Evolutionary conservation across 352 stramenopile species (phyloP), one percentile per base, ranked within the genome.

Genomic region (Phytophthora chlamydospora): DNA sequence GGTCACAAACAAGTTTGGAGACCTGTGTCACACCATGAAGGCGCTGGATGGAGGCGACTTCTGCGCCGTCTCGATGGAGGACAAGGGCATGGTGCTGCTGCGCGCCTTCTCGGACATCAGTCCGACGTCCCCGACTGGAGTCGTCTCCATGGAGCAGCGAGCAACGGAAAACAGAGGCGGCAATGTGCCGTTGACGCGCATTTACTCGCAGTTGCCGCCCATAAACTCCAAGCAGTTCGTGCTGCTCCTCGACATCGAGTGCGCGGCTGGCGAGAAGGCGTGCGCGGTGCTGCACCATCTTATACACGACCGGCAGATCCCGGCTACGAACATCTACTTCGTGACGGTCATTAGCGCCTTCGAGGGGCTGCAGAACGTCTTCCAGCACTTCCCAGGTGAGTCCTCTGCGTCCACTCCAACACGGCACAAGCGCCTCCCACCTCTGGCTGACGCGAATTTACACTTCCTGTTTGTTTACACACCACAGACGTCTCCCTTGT

Each of bases 251-350:
- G 72, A 83, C 29, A 51, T 68, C 9, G 43, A 61, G 39, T 88
- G 79, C 42, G 49, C 62, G 2, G 81, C 68, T 16, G 79, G 79
- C 4, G 48, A 66, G 17, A 57, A 66, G 21, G 66, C 69, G 13
- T 75, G 66, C 17, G 55, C 68, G 12, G 76, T 58, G 6, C 34
- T 88, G 9, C 35, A 68, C 13, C 65, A 77, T 21, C 71, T 88
- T 14, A 52, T 82, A 6, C 36, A 50, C 1, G 45, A 64, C 12
- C 48, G 24, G 4, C 43, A 54, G 12, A 48, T 86, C 3, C 44
- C 52, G 3, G 60, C 61, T 2, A 50, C 32, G 6, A 70, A 46
- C 43, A 85, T 89, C 58, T 87, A 85, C 53, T 80, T 81, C 48
- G 67, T 75, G 36, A 73, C 75, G 4, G 36, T 89, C 8, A 74